Evolutionary conservation across 78 protist species (phyloP), one percentile per base, ranked within the genome.

Genomic region (Neovahlkampfia damariscottae): DNA sequence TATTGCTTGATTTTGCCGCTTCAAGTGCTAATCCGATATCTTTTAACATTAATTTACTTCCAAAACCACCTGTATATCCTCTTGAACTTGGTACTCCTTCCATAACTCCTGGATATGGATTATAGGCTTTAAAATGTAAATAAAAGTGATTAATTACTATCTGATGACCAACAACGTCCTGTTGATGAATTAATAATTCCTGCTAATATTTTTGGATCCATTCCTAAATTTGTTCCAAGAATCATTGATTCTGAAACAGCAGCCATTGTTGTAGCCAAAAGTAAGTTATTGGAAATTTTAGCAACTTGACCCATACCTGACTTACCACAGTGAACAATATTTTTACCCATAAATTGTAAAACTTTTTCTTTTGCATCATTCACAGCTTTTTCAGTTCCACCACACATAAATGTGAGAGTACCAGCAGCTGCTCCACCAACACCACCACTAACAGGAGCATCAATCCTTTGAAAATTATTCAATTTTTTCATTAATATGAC

Each of bases 161-260:
- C 95, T n/a, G 89, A 81, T 40, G 86, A 78, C 97, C 97, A 93
- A 81, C 94, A 90, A 41, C 95, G 84, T 31, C 93, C 97, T 1
- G 91, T 58, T n/a, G 85, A 73, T 27, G 93, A 85, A 78, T 93
- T 93, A 82, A 93, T 41, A 77, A 93, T 87, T 2, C 84, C 84
- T 4, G 97, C 95, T 30, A 93, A 80, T 38, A 72, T 67, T 84
- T 89, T 85, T 35, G 94, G 89, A 83, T 93, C 97, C 73, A 90
- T 67, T 34, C 97, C 97, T 66, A 83, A 75, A 29, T 68, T 73
- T 32, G 77, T 77, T 40, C 96, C 96, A 34, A 93, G 32, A 76
- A 85, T 82, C 91, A 93, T 88, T 1, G 91, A 93, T 81, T 93
- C 97, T 67, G 77, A 1, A 8, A 87, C 90, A 34, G 86, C 97